Base-by-base conservation (phyloP, 169 alveolate genomes). In the Toxoplasma gondii region DNA sequence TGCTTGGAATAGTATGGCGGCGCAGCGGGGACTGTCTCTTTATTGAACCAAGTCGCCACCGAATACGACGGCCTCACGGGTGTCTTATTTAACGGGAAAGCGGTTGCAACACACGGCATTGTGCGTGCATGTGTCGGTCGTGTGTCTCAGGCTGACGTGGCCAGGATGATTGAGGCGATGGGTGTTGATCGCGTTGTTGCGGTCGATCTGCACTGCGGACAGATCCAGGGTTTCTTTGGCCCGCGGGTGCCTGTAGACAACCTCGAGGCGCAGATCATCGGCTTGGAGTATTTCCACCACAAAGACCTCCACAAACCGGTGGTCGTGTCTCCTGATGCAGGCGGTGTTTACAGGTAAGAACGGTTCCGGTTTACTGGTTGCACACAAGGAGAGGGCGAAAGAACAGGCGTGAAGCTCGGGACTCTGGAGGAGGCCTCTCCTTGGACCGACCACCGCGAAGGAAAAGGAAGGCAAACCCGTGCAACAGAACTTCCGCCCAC, bases 301-400 rank as follows among this genome's bases (percentile, higher is more conserved):
- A 96, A 97, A 74, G 94, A 96, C 44, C 96, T 97, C 17, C 95
- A 96, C 38, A 98, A 98, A 74, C 98, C 99, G 17, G 98, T 98
- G 0, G 96, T 99, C 78, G 99, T 99, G 34, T 97, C 99, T 22
- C 99, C 99, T 27, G 99, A 99, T 96, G 99, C 99, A 24, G 99
- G 99, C 34, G 94, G 96, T 64, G 96, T 94, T 17, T 94, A 90
- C 70, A 88, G 95, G 92, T 92, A 64, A 27, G 58, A 7, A 84
- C 31, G 39, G 54, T 27, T n/a, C 2, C 9, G 41, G 16, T 58
- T 58, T 58, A 29, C 7, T 17, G 24, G 34, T 29, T 29, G 41
- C 38, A 9, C 24, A 5, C 24, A 5, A 10, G 36, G 41, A 69
- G 41, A 69, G 24, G 58, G 58, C 58, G 12, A 49, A 49, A 49